Evolutionary conservation across 163 green algal species (phyloP).

Genomic region (Smithsoniella earleae): DNA sequence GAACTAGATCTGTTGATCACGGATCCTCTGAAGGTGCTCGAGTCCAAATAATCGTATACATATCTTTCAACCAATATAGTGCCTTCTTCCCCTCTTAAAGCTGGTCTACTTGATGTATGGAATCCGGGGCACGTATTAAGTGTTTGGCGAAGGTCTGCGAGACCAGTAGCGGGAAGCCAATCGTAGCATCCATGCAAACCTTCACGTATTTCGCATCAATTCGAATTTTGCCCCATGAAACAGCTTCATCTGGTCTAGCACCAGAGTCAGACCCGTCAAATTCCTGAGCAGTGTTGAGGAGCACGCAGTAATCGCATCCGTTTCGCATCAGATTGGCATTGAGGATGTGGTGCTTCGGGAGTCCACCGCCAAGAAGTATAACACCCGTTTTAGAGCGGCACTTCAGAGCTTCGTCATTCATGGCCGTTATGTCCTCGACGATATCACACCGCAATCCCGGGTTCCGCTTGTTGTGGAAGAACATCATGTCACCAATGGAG

Average conservation of each 20-base stretch:
- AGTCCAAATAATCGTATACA: too few relatives aligned
- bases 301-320: conserved; percentile 91
- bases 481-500: conserved; percentile 96
- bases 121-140: too few relatives aligned
- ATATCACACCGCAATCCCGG: conserved; percentile 70
- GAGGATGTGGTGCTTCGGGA: conserved; percentile 97
- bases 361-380: conserved; percentile 79
- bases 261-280: conserved; percentile 91
- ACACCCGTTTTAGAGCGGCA: conserved; percentile 69
- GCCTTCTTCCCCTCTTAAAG: too few relatives aligned
- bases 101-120: too few relatives aligned
- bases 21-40: too few relatives aligned
- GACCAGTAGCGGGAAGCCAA: conserved; percentile 92
- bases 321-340: conserved; percentile 99
- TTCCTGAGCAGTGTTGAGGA: conserved; percentile 92
- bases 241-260: conserved; percentile 86
- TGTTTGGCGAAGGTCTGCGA: conserved; percentile 89
- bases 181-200: conserved; percentile 78
- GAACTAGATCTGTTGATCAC: too few relatives aligned
- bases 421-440: conserved; percentile 81
- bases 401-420: conserved; percentile 88
- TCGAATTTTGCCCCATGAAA: conserved; percentile 96
- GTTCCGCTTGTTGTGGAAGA: conserved; percentile 77
- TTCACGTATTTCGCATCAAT: conserved; percentile 84
- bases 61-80: too few relatives aligned